phyloP scores from a whole-genome alignment of 192 early-diverging fungal genomes.

The Coemansia sp. region DNA sequence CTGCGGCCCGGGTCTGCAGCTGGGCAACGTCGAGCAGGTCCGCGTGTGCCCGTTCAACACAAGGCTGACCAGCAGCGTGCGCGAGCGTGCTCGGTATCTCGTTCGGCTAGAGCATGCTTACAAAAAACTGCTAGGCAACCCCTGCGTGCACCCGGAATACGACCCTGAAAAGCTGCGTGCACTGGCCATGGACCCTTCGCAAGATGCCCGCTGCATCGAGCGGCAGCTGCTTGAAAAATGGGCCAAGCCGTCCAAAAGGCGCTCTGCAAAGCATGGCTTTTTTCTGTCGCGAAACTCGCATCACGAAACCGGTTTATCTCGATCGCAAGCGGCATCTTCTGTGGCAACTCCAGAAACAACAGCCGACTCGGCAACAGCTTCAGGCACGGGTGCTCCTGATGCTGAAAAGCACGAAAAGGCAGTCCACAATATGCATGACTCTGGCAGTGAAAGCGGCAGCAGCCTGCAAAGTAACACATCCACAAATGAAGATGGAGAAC shows the following conservation, averaged over 20 bases:
- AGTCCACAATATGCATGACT: background rate
- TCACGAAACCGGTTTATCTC: background rate
- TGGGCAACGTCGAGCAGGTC: constrained; percentile 66
- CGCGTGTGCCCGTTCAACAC: constrained; percentile 63
- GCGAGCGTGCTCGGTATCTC: constrained; percentile 59
- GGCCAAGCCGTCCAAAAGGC: constrained; percentile 11
- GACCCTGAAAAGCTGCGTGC: constrained; percentile 50
- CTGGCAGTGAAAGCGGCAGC: background rate
- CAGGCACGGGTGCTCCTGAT: background rate
- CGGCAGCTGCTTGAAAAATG: constrained; percentile 27
- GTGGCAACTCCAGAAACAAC: background rate
- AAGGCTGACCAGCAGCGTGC: constrained; percentile 56
- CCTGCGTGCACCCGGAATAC: constrained; percentile 63
- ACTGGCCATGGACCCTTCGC: constrained; percentile 24
- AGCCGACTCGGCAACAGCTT: background rate
- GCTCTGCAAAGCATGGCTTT: background rate
- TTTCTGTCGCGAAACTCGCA: background rate
- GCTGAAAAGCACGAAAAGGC: no score
- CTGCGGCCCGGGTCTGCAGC: constrained; percentile 59
- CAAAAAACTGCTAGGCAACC: constrained; percentile 66
- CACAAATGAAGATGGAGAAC: background rate
- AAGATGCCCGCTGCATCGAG: constrained; percentile 25
- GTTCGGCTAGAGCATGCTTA: constrained; percentile 60
- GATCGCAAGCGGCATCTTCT: background rate
- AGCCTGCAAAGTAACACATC: background rate